Base-by-base conservation (phyloP, 73 alveolate genomes). In the Paramecium primaurelia region DNA sequence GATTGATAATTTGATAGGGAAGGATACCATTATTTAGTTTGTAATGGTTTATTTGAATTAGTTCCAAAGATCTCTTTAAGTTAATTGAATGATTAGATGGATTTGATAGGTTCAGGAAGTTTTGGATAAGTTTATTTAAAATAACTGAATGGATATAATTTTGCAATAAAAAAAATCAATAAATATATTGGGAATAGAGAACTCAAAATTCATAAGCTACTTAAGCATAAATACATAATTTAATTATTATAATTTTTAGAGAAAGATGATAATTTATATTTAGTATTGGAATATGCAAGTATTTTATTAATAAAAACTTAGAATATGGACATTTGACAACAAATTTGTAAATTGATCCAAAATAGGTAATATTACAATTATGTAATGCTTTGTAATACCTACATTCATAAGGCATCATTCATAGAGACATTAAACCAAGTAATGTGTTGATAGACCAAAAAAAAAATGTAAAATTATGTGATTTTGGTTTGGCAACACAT, bases 371-470 rank as follows among this genome's bases (percentile, higher is more conserved):
- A 11, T 20, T 75, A 10, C 25, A 75, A 75, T 25, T 75, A 38
- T 36, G 88, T 37, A 86, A 93, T 18, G 95, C 94, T 44, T 11
- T 77, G 36, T n/a, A 86, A 28, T 92, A 92, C 28, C 36, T 92
- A 25, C 95, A 92, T 77, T 86, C 92, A 32, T 87, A 75, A 36
- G 71, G 71, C 2, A 84, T 92, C 7, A 26, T 92, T 75, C 95
- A 92, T 60, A 26, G 97, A 86, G 97, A 94, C 73, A 47, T 94
- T 59, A 94, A 94, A 86, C 97, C 97, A 84, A 95, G 93, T 42
- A 94, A 94, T 93, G 86, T 94, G 12, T 86, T 93, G 86, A 71
- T 93, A 14, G 92, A 92, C 38, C 51, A 58, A 5, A 40, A 89
- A 36, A 49, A 86, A 16, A 54, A 92, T 59, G 68, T 92, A 3